phyloP scores from a whole-genome alignment of 1,284 basidiomycete species.

The Microbotryomycetes sp. region DNA sequence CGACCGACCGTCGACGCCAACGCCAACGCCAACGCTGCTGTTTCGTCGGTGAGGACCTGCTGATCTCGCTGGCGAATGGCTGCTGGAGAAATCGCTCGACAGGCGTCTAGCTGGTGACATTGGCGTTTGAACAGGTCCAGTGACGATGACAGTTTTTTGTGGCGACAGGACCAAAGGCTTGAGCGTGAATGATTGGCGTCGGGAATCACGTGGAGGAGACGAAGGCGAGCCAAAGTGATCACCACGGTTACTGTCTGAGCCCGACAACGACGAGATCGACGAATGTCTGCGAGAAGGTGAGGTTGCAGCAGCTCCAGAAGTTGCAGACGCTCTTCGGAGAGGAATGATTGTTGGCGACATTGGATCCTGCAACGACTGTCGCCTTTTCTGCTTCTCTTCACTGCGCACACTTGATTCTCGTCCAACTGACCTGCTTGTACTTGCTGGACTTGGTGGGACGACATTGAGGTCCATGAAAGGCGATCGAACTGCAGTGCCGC shows the following conservation, averaged over 20 bases:
- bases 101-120: background rate
- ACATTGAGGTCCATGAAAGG: background rate
- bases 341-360: background rate
- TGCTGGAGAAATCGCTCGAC: background rate
- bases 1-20: background rate
- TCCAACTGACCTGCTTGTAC: background rate
- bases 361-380: background rate
- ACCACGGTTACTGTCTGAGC: background rate
- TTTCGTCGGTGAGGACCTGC: background rate
- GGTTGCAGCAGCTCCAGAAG: background rate
- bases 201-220: background rate
- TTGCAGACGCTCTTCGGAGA: background rate
- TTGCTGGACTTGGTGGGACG: background rate
- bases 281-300: background rate
- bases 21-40: background rate
- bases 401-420: background rate
- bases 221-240: background rate
- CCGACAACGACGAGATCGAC: background rate
- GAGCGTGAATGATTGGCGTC: constrained; percentile 1
- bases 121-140: background rate
- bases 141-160: constrained; percentile 12
- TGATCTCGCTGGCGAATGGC: too few species aligned
- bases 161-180: constrained; percentile 30
- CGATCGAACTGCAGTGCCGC: background rate
- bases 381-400: background rate